phyloP scores from a whole-genome alignment of 768 basidiomycete species.

The Hortiboletus campestris region DNA sequence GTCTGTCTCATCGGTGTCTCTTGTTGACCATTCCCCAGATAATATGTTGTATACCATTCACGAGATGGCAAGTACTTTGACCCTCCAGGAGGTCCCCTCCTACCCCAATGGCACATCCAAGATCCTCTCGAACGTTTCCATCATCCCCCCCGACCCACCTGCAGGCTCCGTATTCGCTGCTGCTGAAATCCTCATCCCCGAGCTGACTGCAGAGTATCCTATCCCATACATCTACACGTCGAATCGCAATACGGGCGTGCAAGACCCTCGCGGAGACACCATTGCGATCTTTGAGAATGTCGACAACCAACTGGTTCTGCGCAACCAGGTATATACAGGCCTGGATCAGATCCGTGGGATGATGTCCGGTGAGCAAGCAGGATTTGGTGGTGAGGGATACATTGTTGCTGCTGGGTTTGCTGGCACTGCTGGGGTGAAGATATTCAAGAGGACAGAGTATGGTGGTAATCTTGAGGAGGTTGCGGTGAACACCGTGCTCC shows the following conservation, averaged over 20 bases:
- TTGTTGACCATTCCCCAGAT: slow-evolving; percentile 32
- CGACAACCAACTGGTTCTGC: slow-evolving; percentile 36
- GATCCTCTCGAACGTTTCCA: slow-evolving; percentile 49
- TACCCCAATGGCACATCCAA: slow-evolving; percentile 50
- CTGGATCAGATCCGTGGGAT: slow-evolving; percentile 65
- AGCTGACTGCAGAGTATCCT: slow-evolving; percentile 44
- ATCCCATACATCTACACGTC: slow-evolving; percentile 61
- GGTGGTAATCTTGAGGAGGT: slow-evolving; percentile 53
- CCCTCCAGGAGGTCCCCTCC: slow-evolving; percentile 49
- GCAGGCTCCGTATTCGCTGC: slow-evolving; percentile 44
- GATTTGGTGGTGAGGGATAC: slow-evolving; percentile 47
- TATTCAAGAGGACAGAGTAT: slow-evolving; percentile 52
- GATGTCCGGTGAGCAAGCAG: slow-evolving; percentile 47
- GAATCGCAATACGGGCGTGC: slow-evolving; percentile 58
- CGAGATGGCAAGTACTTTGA: slow-evolving; percentile 55
- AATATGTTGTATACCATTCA: slow-evolving; percentile 52
- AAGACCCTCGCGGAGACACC: slow-evolving; percentile 56
- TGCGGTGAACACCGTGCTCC: slow-evolving; percentile 52
- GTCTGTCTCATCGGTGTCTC: neutral
- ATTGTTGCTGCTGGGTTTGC: slow-evolving; percentile 54
- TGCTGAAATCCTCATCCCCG: slow-evolving; percentile 62
- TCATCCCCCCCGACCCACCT: slow-evolving; percentile 43
- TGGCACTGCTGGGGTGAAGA: slow-evolving; percentile 54
- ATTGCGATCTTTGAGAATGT: slow-evolving; percentile 60
- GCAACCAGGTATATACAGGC: slow-evolving; percentile 60